Conservation (phyloP, 257 asterid species). For the Euphrasia confusa region DNA sequence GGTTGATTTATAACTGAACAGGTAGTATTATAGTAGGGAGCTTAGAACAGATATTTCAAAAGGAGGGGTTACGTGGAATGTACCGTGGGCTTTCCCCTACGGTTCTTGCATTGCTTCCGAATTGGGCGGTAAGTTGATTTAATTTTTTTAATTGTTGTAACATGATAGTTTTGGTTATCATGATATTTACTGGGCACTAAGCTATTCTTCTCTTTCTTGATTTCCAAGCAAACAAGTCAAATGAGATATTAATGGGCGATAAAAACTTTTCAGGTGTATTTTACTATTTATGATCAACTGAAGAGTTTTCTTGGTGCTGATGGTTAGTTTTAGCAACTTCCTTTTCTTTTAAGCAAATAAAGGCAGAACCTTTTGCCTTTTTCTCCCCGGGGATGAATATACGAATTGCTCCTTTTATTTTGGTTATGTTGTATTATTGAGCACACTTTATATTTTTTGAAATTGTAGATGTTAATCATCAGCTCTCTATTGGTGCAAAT, state of each 20-base stretch:
- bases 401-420: neutral
- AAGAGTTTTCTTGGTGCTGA: constrained; percentile 66
- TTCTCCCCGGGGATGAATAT: constrained; percentile 13
- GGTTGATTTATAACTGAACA: constrained; percentile 32
- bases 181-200: constrained; percentile 11
- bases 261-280: constrained; percentile 67
- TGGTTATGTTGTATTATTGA: constrained; percentile 5
- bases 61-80: constrained; percentile 92
- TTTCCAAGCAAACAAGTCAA: constrained; percentile 12
- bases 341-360: constrained; percentile 6
- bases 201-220: neutral
- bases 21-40: constrained; percentile 89
- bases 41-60: constrained; percentile 72
- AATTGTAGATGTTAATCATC: constrained; percentile 66
- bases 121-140: constrained; percentile 76
- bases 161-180: neutral
- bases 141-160: constrained; percentile 2
- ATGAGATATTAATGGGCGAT: constrained; percentile 16
- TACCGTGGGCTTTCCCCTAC: constrained; percentile 97
- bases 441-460: constrained; percentile 26
- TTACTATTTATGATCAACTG: constrained; percentile 83
- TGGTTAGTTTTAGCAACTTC: constrained; percentile 49
- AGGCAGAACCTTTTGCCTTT: neutral
- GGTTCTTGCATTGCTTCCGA: constrained; percentile 86
- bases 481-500: constrained; percentile 81